Conservation (phyloP, 176 grass and related monocot species). For the Guadua angustifolia region DNA sequence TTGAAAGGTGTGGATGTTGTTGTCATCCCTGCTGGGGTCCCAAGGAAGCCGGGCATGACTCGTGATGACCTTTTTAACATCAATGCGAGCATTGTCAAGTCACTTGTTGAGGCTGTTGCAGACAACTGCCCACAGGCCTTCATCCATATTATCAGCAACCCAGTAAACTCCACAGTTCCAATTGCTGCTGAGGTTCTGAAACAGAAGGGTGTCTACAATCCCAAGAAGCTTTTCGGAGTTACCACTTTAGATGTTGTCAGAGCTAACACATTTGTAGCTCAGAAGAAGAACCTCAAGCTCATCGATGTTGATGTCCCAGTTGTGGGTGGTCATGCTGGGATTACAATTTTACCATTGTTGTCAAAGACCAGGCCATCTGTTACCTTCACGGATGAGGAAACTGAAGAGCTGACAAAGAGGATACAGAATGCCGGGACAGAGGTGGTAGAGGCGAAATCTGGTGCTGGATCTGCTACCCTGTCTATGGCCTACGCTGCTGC, state of each 20-base stretch:
- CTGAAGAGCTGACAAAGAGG: slow-evolving; percentile 65
- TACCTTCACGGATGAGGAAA: slow-evolving; percentile 67
- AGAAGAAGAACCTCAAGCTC: slow-evolving; percentile 80
- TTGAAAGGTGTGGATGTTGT: slow-evolving; percentile 80
- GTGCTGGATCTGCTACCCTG: slow-evolving; percentile 80
- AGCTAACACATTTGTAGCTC: slow-evolving; percentile 76
- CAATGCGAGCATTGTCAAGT: slow-evolving; percentile 75
- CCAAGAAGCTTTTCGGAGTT: slow-evolving; percentile 77
- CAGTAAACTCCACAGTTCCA: slow-evolving; percentile 80
- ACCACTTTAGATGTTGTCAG: slow-evolving; percentile 81
- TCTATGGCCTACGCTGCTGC: slow-evolving; percentile 87
- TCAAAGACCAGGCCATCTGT: slow-evolving; percentile 72
- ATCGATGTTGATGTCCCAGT: slow-evolving; percentile 85
- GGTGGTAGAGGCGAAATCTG: slow-evolving; percentile 82
- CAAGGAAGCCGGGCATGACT: slow-evolving; percentile 89
- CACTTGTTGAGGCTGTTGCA: slow-evolving; percentile 75
- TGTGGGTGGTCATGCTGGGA: slow-evolving; percentile 80
- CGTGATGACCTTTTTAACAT: slow-evolving; percentile 92
- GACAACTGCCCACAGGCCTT: slow-evolving; percentile 79
- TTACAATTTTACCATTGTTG: slow-evolving; percentile 74
- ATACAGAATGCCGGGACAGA: slow-evolving; percentile 87
- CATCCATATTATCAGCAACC: slow-evolving; percentile 90
- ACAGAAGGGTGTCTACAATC: slow-evolving; percentile 78
- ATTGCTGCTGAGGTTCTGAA: slow-evolving; percentile 87
- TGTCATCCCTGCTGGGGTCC: slow-evolving; percentile 79